Base-by-base conservation (phyloP, 441 rosid genomes). In the Euphorbia schlechtendalii region DNA sequence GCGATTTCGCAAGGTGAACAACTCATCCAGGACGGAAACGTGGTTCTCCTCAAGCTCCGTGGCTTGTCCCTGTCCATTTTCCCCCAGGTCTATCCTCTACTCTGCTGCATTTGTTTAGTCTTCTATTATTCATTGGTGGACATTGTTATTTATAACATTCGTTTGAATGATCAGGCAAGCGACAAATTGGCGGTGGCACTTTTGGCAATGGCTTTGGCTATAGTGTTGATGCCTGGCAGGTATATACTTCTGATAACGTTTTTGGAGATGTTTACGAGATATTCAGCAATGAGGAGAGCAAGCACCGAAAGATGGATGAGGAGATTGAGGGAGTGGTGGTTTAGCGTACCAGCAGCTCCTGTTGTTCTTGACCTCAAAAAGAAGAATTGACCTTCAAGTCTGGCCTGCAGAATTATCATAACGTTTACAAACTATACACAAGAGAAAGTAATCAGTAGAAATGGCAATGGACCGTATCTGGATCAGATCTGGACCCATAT, bases 291-390 rank as follows among this genome's bases (percentile, higher is more conserved):
- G 3, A 80, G 97, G 69, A 80, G 70, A 78, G 88, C 74, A 24
- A 80, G 83, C 79, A 84, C 85, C 0, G 98, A 87, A 67, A 81
- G 95, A 72, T 71, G 76, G 72, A 69, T 66, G 66, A 82, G 98
- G 78, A 84, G 98, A 68, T 56, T 90, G 74, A 85, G 81, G 74
- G 98, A 90, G 63, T 90, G 96, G 96, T 93, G 98, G 98, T 86
- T 86, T 77, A 86, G 98, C 75, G 81, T 90, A 63, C 98, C 98
- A 0, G 98, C 97, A 2, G 97, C 97, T 53, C 96, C 91, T 0
- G 92, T 89, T 5, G 57, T 81, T 67, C 82, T 90, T 13, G 87
- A 88, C n/a, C n/a, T n/a, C n/a, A n/a, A n/a, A n/a, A n/a, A n/a
- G n/a, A n/a, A n/a, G n/a, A n/a, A n/a, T n/a, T n/a, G n/a, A n/a